Evolutionary conservation across 176 grass and related monocot genomes (phyloP), one percentile per base, ranked within the genome.

Genomic region (Areca catechu): DNA sequence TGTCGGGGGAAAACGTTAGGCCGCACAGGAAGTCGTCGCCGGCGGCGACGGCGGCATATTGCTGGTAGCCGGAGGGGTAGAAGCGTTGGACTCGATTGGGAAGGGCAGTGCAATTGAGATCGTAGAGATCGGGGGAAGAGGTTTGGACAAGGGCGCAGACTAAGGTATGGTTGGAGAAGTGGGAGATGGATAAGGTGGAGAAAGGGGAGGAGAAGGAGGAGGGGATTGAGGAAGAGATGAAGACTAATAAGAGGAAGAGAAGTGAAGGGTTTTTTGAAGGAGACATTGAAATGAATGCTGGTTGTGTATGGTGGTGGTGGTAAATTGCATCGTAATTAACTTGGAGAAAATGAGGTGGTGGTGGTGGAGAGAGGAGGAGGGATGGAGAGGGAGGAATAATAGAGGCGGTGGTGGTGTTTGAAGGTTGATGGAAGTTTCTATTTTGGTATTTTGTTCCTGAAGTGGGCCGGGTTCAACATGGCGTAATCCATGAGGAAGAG

Each of bases 1-100:
- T 16, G 19, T 18, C 79, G 15, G 16, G 0, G 0, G 77, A 60
- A 1, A 71, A 15, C 54, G 75, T 75, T 66, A 98, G 63, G 15
- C 83, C 87, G 53, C 93, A 98, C 3, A 98, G 54, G 50, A 85
- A 98, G 67, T 74, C 84, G 5, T 68, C 66, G 12, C 86, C 84
- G 3, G 87, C 71, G 48, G 87, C 93, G 61, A 98, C 71, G 22
- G 87, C 93, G 23, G 77, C 84, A 75, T 79, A 98, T 10, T 78
- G 83, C 37, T 75, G 24, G 5, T 1, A 2, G 5, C 24, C 20
- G 15, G 15, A 5, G 15, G 49, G 0, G 77, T 72, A 0, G 80
- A 75, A 0, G 74, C 75, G 57, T 87, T 43, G 30, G 9, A 28
- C 0, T 37, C 86, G 63, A 51, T 7, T 19, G 5, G 76, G 79